These are phyloP conservation scores for Huntiella decipiens DNA, from an alignment of 2,329 filamentous ascomycete species.

Conservation along the genomic window DNA sequence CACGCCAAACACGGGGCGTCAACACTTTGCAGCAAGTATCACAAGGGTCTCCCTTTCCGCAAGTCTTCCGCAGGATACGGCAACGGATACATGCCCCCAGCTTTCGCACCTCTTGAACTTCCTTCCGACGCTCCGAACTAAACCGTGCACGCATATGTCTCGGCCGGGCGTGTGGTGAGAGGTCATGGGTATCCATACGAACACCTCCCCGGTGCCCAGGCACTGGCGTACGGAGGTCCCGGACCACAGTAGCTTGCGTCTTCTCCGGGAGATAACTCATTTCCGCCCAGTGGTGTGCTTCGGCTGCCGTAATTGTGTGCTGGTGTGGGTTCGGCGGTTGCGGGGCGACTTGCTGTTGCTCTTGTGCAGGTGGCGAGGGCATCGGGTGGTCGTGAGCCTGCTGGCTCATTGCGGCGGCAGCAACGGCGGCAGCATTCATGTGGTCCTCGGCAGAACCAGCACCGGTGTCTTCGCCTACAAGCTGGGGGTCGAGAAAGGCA, in stretches of 20 bases:
- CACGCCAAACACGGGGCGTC: slow-evolving; percentile 44
- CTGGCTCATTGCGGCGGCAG: slow-evolving; percentile 13
- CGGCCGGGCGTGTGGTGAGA: slow-evolving; percentile 26
- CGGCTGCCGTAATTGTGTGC: slow-evolving; percentile 12
- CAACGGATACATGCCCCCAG: slow-evolving; percentile 48
- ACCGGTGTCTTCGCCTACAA: slow-evolving; percentile 14
- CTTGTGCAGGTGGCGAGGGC: too few relatives aligned
- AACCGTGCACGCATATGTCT: slow-evolving; percentile 39
- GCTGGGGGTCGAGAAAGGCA: slow-evolving; percentile 33
- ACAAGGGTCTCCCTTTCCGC: slow-evolving; percentile 43
- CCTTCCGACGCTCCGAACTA: slow-evolving; percentile 36
- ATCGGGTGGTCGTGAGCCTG: slow-evolving; percentile 5
- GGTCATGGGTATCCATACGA: slow-evolving; percentile 30
- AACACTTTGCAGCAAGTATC: slow-evolving; percentile 45
- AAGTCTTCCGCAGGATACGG: slow-evolving; percentile 46
- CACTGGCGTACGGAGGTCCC: slow-evolving; percentile 15
- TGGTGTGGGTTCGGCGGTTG: too few relatives aligned
- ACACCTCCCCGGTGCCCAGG: slow-evolving; percentile 27
- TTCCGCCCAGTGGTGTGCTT: slow-evolving; percentile 27
- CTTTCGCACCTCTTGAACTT: slow-evolving; percentile 46
- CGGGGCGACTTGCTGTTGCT: too few relatives aligned
- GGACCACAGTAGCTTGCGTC: slow-evolving; percentile 5
- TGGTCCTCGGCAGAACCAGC: neutral
- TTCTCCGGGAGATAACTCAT: slow-evolving; percentile 28
- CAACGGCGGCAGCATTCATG: neutral